Evolutionary conservation across 345 rosid genomes (phyloP), one percentile per base, ranked within the genome.

Genomic region (Citrus hindsii): DNA sequence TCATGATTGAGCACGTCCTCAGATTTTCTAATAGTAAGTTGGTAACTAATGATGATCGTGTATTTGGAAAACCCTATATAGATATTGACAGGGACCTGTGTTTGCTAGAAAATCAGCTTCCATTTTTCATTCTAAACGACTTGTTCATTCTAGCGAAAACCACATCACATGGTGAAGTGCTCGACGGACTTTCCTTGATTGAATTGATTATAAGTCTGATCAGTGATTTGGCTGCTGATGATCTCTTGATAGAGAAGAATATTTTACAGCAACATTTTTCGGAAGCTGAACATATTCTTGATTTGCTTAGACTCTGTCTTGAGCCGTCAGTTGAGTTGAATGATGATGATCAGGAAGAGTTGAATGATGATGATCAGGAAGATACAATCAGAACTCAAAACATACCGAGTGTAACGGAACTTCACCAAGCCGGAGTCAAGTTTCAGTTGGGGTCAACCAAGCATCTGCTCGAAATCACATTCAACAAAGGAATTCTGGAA

Each of bases 81-180:
- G 7, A 24, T 2, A 48, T 48, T 48, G 48, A 9, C 48, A 10
- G 0, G 0, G 84, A 83, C 62, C 2, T 85, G 42, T 18, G 33
- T 30, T 53, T 75, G n/a, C 75, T 82, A 8, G 84, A 85, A 63
- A 85, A 85, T 79, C 37, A 35, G 37, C 37, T 85, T 42, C 81
- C 84, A 1, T 53, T 80, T 14, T 85, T 82, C 4, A 72, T 83
- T 51, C 40, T 82, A 2, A 13, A 80, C 19, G 82, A 76, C 21
- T 12, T 82, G 67, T 69, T 35, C 0, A 4, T 32, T 0, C 58
- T 76, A 25, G 46, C 68, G 25, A 70, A 40, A 38, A 46, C n/a
- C 22, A 1, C 27, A 19, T 3, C 16, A 7, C 9, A 19, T 37
- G n/a, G 25, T 42, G n/a, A 6, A 7, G 24, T 2, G 4, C 30